Evolutionary conservation across 345 rosid species (phyloP).

Genomic region (Syzygium aqueum): DNA sequence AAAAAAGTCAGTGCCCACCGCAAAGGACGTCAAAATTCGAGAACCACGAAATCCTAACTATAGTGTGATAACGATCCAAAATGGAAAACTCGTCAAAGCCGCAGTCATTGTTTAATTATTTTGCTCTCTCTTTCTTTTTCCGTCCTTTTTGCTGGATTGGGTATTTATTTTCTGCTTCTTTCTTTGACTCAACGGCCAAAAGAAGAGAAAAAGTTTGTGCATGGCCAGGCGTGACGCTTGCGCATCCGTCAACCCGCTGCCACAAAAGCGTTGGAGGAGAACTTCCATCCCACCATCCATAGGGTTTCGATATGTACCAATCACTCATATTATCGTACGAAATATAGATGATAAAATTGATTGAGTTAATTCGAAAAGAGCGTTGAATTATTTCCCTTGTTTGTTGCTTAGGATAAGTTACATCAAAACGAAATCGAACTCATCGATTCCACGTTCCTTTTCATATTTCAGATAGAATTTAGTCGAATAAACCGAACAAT

Average conservation of each 20-base stretch:
- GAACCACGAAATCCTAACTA: background rate
- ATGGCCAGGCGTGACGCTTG: background rate
- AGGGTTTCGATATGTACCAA: background rate
- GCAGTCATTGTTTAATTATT: background rate
- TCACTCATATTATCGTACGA: background rate
- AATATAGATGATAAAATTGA: conserved; percentile 5
- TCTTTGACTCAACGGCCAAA: background rate
- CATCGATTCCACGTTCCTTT: background rate
- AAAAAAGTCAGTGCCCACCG: background rate
- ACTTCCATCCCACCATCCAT: background rate
- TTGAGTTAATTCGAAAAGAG: background rate
- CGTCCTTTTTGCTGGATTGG: background rate
- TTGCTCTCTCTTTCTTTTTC: conserved; percentile 1
- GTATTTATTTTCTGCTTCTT: background rate
- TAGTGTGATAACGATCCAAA: background rate
- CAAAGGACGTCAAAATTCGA: background rate
- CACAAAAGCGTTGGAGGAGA: background rate
- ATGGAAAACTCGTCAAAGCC: background rate
- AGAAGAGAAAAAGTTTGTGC: background rate
- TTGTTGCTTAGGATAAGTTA: background rate
- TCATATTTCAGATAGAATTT: background rate
- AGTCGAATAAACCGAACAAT: background rate
- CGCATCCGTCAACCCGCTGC: background rate
- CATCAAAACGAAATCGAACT: background rate
- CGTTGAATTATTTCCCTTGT: too few relatives aligned